These are phyloP conservation scores for Fusarium devonianum DNA, from an alignment of 2,329 filamentous ascomycete genomes.

Conservation along the genomic window DNA sequence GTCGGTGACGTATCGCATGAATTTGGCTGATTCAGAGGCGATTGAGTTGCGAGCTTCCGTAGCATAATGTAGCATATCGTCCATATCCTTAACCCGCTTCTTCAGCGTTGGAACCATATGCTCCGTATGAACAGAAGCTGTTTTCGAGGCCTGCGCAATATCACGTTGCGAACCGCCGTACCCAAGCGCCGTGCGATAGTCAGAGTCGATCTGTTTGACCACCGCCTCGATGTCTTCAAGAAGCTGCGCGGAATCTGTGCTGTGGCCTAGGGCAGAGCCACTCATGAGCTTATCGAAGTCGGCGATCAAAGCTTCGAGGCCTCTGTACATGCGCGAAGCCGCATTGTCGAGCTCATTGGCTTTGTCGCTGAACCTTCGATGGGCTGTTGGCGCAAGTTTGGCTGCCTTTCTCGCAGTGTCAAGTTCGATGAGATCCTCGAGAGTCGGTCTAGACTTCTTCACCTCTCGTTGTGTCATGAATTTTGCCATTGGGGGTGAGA, in stretches of 20 bases:
- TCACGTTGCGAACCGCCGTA: constrained; percentile 70
- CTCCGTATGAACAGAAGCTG: constrained; percentile 69
- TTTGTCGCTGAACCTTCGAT: constrained; percentile 66
- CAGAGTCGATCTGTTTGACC: constrained; percentile 84
- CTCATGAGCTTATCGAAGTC: constrained; percentile 67
- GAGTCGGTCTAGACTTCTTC: constrained; percentile 60
- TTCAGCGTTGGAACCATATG: constrained; percentile 65
- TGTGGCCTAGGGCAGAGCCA: constrained; percentile 63
- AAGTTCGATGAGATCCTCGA: constrained; percentile 79
- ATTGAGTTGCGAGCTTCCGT: constrained; percentile 73
- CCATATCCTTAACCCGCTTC: constrained; percentile 66
- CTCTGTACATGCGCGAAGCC: constrained; percentile 65
- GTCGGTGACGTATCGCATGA: constrained; percentile 83
- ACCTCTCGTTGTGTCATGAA: constrained; percentile 65
- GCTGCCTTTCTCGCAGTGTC: constrained; percentile 77
- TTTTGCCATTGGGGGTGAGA: constrained; percentile 69
- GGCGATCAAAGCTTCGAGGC: constrained; percentile 67
- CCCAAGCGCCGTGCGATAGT: constrained; percentile 78
- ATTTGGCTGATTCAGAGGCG: constrained; percentile 69
- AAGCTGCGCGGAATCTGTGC: constrained; percentile 71
- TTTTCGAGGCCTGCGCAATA: constrained; percentile 67
- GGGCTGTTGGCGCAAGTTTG: constrained; percentile 64
- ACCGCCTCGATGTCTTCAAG: constrained; percentile 87
- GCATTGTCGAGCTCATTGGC: constrained; percentile 67
- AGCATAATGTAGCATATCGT: constrained; percentile 64